Percentiles rank a stretch among this genome's conserved stretches.
Evolutionary conservation across 805 yeast species (phyloP).

Genomic region (Ogataea nakhonphanomensis): DNA sequence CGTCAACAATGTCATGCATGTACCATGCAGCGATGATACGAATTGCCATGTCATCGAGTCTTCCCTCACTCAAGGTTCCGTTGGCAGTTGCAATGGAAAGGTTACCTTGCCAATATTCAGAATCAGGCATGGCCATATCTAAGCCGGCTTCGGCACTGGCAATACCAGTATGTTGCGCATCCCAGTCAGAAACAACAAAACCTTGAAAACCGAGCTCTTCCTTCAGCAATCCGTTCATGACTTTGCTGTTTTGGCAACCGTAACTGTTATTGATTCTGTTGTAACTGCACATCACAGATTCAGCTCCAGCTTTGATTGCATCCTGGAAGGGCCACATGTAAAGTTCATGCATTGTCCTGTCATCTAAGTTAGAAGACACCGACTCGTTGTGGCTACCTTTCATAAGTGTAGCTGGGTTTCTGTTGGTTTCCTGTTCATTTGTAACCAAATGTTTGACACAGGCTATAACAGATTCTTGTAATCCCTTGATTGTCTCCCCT

Average conservation of each 20-base stretch:
- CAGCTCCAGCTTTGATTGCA: conserved; percentile 56
- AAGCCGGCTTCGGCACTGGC: conserved; percentile 54
- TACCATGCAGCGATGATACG: conserved; percentile 57
- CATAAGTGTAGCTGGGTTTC: conserved; percentile 39
- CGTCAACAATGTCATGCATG: conserved; percentile 36
- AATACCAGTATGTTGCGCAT: conserved; percentile 59
- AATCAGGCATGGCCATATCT: conserved; percentile 66
- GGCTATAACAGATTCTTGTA: conserved; percentile 59
- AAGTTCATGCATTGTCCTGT: conserved; percentile 57
- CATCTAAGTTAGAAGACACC: conserved; percentile 48
- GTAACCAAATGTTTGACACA: conserved; percentile 56
- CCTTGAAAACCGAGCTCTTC: conserved; percentile 67
- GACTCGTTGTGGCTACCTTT: conserved; percentile 39
- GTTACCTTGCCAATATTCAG: conserved; percentile 47
- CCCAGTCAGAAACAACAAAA: conserved; percentile 65
- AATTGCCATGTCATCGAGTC: conserved; percentile 61
- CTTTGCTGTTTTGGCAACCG: conserved; percentile 57
- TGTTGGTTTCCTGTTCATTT: conserved; percentile 59
- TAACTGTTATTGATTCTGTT: conserved; percentile 54
- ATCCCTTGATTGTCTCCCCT: conserved; percentile 49
- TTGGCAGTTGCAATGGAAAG: conserved; percentile 54
- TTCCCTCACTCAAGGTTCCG: conserved; percentile 47
- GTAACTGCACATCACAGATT: conserved; percentile 60
- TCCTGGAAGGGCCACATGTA: conserved; percentile 69
- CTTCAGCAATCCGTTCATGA: conserved; percentile 52